phyloP scores from a whole-genome alignment of 805 yeast genomes.

The Myxozyma monticola region DNA sequence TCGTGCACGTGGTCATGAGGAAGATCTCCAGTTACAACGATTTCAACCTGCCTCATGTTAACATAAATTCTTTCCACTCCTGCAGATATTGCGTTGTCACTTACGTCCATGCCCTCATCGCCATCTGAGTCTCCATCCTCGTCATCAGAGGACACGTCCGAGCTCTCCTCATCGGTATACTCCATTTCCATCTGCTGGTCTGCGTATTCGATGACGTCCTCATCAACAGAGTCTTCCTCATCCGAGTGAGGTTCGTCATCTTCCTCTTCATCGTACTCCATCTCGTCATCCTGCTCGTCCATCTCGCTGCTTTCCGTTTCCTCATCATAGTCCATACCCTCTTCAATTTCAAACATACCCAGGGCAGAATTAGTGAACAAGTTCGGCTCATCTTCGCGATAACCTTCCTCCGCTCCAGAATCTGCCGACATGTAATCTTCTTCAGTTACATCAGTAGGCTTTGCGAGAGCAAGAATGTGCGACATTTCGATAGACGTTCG shows the following conservation, averaged over 20 bases:
- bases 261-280: conserved; percentile 45
- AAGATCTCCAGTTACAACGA: conserved; percentile 36
- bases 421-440: conserved; percentile 49
- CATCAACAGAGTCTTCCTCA: conserved; percentile 37
- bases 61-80: too few species aligned
- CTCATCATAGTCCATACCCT: conserved; percentile 62
- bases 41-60: conserved; percentile 22
- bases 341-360: conserved; percentile 90
- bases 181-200: conserved; percentile 25
- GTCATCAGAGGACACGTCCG: conserved; percentile 3
- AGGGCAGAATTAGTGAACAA: conserved; percentile 83
- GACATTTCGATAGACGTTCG: conserved; percentile 48
- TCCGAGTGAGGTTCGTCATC: conserved; percentile 43
- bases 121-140: conserved; percentile 37
- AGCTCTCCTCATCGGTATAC: conserved; percentile 33
- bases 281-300: conserved; percentile 47
- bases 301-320: conserved; percentile 44
- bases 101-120: conserved; percentile 33
- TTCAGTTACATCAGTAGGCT: conserved; percentile 51
- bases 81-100: too few species aligned
- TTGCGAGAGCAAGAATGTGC: conserved; percentile 38
- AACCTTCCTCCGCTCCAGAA: conserved; percentile 30
- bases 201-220: conserved; percentile 32
- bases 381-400: conserved; percentile 73
- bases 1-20: conserved; percentile 37